Evolutionary conservation across 345 rosid genomes (phyloP).

Genomic region (Gossypium thurberi): DNA sequence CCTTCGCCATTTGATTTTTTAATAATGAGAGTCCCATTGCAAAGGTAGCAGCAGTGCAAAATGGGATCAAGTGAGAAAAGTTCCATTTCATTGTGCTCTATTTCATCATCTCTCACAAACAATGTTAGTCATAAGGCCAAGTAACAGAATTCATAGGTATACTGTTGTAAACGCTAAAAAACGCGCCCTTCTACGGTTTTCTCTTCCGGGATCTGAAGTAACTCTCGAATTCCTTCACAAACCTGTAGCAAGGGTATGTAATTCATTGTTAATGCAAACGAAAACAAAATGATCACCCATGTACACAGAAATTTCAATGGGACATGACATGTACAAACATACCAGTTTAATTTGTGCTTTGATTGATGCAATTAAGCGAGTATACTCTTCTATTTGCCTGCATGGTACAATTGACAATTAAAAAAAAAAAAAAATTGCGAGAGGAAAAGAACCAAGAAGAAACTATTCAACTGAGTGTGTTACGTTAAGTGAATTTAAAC

Average conservation of each 20-base stretch:
- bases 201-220: conserved; percentile 33
- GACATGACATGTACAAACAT: conserved; percentile 9
- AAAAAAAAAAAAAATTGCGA: not conserved
- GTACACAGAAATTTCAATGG: not conserved
- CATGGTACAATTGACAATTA: conserved; percentile 13
- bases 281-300: not conserved
- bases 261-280: not conserved
- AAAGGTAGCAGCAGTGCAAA: not conserved
- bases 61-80: not conserved
- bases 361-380: conserved; percentile 49
- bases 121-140: not conserved
- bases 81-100: not conserved
- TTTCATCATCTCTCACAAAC: not conserved
- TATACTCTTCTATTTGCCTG: conserved; percentile 71
- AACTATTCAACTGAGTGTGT: not conserved
- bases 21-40: not conserved
- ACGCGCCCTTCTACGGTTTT: conserved; percentile 16
- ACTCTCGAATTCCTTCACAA: conserved; percentile 40
- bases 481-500: not conserved
- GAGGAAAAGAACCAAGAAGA: not conserved
- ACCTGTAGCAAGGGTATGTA: conserved; percentile 21
- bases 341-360: conserved; percentile 82
- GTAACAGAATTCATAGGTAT: not conserved
- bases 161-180: conserved; percentile 11
- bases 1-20: too few species aligned